Percentiles rank a stretch among this genome's conserved stretches.
phyloP scores from a whole-genome alignment of 1,284 basidiomycete genomes.

The Tremellales sp. region DNA sequence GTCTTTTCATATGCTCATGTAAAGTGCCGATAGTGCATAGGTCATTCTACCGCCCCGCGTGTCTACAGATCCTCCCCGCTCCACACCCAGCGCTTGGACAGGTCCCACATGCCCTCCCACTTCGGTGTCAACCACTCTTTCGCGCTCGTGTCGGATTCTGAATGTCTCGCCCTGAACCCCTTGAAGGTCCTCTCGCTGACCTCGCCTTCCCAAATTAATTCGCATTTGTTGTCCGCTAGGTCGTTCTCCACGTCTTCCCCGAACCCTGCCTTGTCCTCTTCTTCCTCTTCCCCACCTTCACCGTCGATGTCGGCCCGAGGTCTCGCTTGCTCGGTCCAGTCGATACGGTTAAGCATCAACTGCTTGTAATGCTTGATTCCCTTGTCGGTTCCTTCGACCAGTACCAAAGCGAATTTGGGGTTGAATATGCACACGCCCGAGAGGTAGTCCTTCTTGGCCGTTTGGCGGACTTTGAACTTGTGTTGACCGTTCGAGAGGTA shows the following conservation, averaged over 20 bases:
- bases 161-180: slow-evolving; percentile 75
- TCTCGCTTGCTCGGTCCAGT: slow-evolving; percentile 89
- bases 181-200: slow-evolving; percentile 77
- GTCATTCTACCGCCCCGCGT: no score
- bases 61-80: slow-evolving; percentile 45
- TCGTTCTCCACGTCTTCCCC: slow-evolving; percentile 52
- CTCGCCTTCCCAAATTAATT: slow-evolving; percentile 88
- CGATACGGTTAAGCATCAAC: slow-evolving; percentile 81
- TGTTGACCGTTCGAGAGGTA: slow-evolving; percentile 88
- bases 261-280: slow-evolving; percentile 43
- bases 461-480: slow-evolving; percentile 93
- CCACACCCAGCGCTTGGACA: slow-evolving; percentile 65
- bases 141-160: slow-evolving; percentile 77
- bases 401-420: slow-evolving; percentile 80
- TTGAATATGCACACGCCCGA: slow-evolving; percentile 88
- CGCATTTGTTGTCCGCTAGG: slow-evolving; percentile 81
- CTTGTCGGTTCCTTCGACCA: slow-evolving; percentile 87
- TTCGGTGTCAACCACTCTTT: slow-evolving; percentile 79
- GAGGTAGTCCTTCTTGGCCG: slow-evolving; percentile 84
- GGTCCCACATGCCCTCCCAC: slow-evolving; percentile 87
- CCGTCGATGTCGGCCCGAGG: slow-evolving; percentile 61
- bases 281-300: slow-evolving; percentile 45
- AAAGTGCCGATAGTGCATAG: no score
- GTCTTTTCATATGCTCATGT: no score
- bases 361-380: slow-evolving; percentile 83